Percentiles rank a stretch among this genome's conserved stretches.
Conservation (phyloP, 352 stramenopile species). For the Globisporangium cystogenes region DNA sequence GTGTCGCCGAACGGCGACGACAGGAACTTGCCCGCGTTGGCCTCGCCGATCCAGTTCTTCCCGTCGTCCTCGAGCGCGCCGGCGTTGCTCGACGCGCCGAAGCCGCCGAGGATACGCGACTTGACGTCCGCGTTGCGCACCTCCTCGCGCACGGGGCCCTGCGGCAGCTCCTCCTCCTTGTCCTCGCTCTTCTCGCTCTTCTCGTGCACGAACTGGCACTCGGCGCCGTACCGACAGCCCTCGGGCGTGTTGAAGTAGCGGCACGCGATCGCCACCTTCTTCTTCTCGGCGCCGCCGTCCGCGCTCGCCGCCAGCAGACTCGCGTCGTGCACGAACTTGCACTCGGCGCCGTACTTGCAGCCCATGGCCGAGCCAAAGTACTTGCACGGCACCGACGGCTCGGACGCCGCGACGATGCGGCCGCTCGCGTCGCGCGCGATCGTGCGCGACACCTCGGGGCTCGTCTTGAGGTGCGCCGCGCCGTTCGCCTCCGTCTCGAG, state of each 20-base stretch:
- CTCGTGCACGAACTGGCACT: slow-evolving; percentile 71
- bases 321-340: slow-evolving; percentile 76
- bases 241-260: slow-evolving; percentile 69
- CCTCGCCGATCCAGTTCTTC: slow-evolving; percentile 83
- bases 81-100: slow-evolving; percentile 71
- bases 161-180: slow-evolving; percentile 11
- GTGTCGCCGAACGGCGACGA: slow-evolving; percentile 72
- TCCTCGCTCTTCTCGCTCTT: slow-evolving; percentile 20
- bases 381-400: slow-evolving; percentile 62
- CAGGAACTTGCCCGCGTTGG: slow-evolving; percentile 59
- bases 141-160: slow-evolving; percentile 33
- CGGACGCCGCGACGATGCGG: slow-evolving; percentile 46
- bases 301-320: slow-evolving; percentile 13
- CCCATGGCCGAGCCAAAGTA: slow-evolving; percentile 72
- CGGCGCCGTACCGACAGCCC: slow-evolving; percentile 68
- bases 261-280: slow-evolving; percentile 74
- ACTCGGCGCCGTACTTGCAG: slow-evolving; percentile 77
- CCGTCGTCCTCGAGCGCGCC: slow-evolving; percentile 76
- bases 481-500: slow-evolving; percentile 75
- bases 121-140: slow-evolving; percentile 81
- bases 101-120: slow-evolving; percentile 82
- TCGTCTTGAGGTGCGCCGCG: slow-evolving; percentile 60
- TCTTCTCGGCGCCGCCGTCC: slow-evolving; percentile 17
- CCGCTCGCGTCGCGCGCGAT: slow-evolving; percentile 58
- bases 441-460: slow-evolving; percentile 59